Evolutionary conservation across 306 rosid genomes (phyloP).

Genomic region (Quercus berberidifolia): DNA sequence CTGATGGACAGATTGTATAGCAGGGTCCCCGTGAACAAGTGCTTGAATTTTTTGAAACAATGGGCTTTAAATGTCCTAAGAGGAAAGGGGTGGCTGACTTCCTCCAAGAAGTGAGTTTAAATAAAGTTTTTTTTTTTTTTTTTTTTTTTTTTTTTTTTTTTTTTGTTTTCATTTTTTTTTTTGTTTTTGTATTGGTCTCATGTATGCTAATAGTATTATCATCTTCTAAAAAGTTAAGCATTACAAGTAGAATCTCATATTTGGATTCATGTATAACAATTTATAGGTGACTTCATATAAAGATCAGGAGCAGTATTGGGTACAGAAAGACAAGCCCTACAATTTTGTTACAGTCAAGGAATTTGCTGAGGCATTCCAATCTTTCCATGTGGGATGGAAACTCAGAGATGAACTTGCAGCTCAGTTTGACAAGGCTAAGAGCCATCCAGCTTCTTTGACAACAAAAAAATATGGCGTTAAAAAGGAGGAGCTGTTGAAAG

Average conservation of each 20-base stretch:
- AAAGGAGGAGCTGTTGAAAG: constrained; percentile 42
- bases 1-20: constrained; percentile 53
- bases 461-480: constrained; percentile 40
- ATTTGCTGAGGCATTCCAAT: constrained; percentile 46
- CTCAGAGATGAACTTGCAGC: constrained; percentile 32
- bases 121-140: neutral
- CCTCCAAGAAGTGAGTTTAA: constrained; percentile 52
- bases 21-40: constrained; percentile 54
- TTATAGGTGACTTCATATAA: constrained; percentile 53
- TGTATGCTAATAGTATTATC: neutral
- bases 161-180: too few species aligned
- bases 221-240: neutral
- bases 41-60: constrained; percentile 38
- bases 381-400: constrained; percentile 40
- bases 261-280: neutral
- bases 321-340: constrained; percentile 28
- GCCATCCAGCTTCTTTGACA: constrained; percentile 53
- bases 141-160: too few species aligned
- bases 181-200: neutral
- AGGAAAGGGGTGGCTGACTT: constrained; percentile 60
- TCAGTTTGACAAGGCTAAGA: constrained; percentile 46
- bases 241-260: neutral
- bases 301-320: constrained; percentile 61
- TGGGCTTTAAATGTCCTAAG: constrained; percentile 54
- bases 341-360: constrained; percentile 37